A percentile compares a stretch with the other conserved stretches of the same genome.
These are phyloP conservation scores for Pistacia integerrima DNA, from an alignment of 345 rosid species.

Conservation along the genomic window DNA sequence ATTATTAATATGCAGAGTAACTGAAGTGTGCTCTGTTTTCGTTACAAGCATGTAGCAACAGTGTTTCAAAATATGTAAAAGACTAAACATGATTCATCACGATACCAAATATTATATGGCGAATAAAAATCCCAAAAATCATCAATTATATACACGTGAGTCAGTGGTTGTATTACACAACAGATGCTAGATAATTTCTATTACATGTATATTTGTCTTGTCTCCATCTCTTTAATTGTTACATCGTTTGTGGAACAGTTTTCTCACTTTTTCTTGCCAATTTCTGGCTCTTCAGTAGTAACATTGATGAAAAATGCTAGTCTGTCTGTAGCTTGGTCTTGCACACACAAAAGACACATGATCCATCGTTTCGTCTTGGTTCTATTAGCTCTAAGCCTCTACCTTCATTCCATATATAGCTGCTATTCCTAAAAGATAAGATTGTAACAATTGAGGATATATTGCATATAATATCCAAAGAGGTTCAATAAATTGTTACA, in stretches of 20 bases:
- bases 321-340: not conserved
- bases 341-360: slow-evolving; percentile 20
- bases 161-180: no score
- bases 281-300: not conserved
- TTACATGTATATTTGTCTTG: not conserved
- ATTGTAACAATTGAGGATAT: not conserved
- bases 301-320: slow-evolving; percentile 15
- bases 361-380: not conserved
- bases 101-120: no score
- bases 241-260: not conserved
- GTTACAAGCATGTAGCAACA: no score
- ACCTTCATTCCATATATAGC: slow-evolving; percentile 1
- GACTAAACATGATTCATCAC: no score
- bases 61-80: no score
- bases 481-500: not conserved
- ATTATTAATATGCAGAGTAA: no score
- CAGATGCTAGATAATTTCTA: no score
- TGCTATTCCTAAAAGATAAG: slow-evolving; percentile 17
- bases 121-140: no score
- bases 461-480: not conserved
- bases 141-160: no score
- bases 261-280: not conserved
- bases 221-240: not conserved
- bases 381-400: slow-evolving; percentile 7
- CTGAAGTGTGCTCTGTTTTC: no score